Conservation (phyloP, 192 early-diverging fungal genomes). For the Linderina pennispora region DNA sequence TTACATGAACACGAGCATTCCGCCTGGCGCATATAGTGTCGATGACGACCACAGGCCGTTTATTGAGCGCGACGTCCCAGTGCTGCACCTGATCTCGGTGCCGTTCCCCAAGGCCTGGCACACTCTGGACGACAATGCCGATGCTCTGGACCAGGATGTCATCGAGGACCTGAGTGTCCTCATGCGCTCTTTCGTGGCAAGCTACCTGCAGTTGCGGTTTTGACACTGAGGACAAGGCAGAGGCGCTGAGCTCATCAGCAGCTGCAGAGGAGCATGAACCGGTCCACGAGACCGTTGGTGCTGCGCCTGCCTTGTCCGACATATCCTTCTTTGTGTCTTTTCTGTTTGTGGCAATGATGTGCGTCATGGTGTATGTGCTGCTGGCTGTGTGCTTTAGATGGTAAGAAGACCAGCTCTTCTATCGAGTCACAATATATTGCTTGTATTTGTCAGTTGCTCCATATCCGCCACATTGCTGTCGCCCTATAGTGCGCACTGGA, state of each 20-base stretch:
- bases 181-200: conserved; percentile 73
- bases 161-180: conserved; percentile 74
- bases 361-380: background rate
- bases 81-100: conserved; percentile 79
- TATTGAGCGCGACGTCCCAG: conserved; percentile 65
- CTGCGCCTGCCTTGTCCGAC: conserved; percentile 27
- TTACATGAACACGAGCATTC: conserved; percentile 18
- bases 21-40: conserved; percentile 38
- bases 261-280: background rate
- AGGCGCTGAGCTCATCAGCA: background rate
- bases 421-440: too few relatives aligned
- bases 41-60: conserved; percentile 93
- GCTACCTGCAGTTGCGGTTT: conserved; percentile 53
- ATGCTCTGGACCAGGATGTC: conserved; percentile 54
- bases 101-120: conserved; percentile 93
- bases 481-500: background rate
- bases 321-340: conserved; percentile 8
- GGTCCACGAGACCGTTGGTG: background rate
- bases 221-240: conserved; percentile 41
- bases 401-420: background rate
- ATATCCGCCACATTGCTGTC: background rate
- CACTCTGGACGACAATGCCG: conserved; percentile 64
- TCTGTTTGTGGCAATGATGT: conserved; percentile 1
- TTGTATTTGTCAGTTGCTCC: background rate
- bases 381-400: background rate